Evolutionary conservation across 768 basidiomycete genomes (phyloP).

Genomic region (Suillus lakei): DNA sequence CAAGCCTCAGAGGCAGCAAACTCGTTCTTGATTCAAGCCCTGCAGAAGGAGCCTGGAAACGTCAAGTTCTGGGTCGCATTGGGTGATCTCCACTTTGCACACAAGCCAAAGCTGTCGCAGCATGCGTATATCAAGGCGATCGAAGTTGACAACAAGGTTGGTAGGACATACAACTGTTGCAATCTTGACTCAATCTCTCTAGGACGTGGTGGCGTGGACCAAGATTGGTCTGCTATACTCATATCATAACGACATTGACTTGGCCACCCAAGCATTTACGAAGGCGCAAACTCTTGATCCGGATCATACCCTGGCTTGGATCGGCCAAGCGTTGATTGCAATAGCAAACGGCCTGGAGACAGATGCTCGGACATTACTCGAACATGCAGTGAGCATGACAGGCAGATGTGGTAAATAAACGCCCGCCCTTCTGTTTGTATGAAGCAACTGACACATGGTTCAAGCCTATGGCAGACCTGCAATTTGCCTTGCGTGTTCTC

Average conservation of each 20-base stretch:
- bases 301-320: constrained; percentile 87
- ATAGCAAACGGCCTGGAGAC: constrained; percentile 56
- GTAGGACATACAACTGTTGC: constrained; percentile 18
- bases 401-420: constrained; percentile 56
- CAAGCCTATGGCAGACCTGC: constrained; percentile 83
- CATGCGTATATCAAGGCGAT: constrained; percentile 91
- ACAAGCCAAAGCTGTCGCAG: constrained; percentile 77
- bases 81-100: constrained; percentile 71
- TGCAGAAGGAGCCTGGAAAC: constrained; percentile 74
- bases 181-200: constrained; percentile 10
- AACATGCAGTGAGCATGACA: constrained; percentile 70
- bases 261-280: constrained; percentile 86
- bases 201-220: constrained; percentile 83
- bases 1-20: constrained; percentile 47
- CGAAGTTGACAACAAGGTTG: constrained; percentile 83
- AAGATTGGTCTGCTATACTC: constrained; percentile 90
- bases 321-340: constrained; percentile 84
- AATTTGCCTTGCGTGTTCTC: constrained; percentile 70
- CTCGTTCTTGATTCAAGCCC: constrained; percentile 67
- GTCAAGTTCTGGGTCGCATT: constrained; percentile 83
- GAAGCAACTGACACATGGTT: constrained; percentile 15
- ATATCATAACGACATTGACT: constrained; percentile 73
- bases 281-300: constrained; percentile 92
- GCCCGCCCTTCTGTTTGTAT: not conserved
- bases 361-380: constrained; percentile 72